These are phyloP conservation scores for Backusella morwellensis DNA, from an alignment of 192 early-diverging fungal species.

Conservation along the genomic window DNA sequence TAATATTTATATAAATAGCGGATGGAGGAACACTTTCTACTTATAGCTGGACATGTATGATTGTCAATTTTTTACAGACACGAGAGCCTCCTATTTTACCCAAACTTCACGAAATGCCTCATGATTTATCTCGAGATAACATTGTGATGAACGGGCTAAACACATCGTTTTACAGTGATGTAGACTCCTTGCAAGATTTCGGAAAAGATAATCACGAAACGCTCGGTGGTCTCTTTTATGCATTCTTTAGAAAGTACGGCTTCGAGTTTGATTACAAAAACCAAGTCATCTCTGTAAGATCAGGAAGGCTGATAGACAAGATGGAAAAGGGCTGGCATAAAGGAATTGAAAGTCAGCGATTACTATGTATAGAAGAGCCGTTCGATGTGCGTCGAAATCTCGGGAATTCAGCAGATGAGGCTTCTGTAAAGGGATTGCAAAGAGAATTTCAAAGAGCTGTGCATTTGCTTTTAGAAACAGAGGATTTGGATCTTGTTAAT, in stretches of 20 bases:
- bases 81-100: slow-evolving; percentile 89
- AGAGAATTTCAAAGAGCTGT: slow-evolving; percentile 81
- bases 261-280: slow-evolving; percentile 82
- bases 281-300: slow-evolving; percentile 77
- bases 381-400: slow-evolving; percentile 87
- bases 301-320: slow-evolving; percentile 81
- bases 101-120: slow-evolving; percentile 63
- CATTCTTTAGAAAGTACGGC: slow-evolving; percentile 81
- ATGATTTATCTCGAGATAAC: slow-evolving; percentile 61
- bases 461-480: slow-evolving; percentile 16
- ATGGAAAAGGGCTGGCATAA: slow-evolving; percentile 86
- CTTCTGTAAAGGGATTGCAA: slow-evolving; percentile 73
- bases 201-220: slow-evolving; percentile 71
- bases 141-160: slow-evolving; percentile 48
- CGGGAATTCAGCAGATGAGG: slow-evolving; percentile 84
- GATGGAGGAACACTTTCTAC: slow-evolving; percentile 92
- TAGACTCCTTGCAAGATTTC: slow-evolving; percentile 63
- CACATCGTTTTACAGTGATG: slow-evolving; percentile 73
- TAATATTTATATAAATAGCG: slow-evolving; percentile 44
- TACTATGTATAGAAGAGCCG: slow-evolving; percentile 91
- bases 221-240: slow-evolving; percentile 75
- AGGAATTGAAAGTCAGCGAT: slow-evolving; percentile 56
- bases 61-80: slow-evolving; percentile 91
- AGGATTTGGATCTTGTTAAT: slow-evolving; percentile 8
- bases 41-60: slow-evolving; percentile 94